Conservation (phyloP, 2,329 filamentous ascomycete genomes). For the Cadophora sp. region DNA sequence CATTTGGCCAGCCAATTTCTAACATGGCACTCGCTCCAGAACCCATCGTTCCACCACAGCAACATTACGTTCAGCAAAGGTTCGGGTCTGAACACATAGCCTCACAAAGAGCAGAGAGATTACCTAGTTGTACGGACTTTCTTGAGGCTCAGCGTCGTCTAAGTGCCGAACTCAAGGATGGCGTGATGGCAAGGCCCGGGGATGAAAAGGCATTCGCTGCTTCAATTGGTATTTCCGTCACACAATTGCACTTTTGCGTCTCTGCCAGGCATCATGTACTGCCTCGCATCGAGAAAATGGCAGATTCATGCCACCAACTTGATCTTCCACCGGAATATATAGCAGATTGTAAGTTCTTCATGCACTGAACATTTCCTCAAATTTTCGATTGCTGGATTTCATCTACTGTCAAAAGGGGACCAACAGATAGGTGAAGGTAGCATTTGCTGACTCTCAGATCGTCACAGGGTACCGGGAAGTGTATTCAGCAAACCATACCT, state of each 20-base stretch:
- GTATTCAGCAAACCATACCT: neutral
- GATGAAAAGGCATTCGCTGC: neutral
- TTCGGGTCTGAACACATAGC: too few species aligned
- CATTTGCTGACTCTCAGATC: too few species aligned
- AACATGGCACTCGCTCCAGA: neutral
- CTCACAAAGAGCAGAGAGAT: neutral
- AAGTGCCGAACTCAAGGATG: neutral
- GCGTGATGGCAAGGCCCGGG: neutral
- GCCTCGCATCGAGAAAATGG: neutral
- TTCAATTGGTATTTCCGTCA: neutral
- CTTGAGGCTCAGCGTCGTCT: conserved; percentile 1
- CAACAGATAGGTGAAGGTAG: too few species aligned
- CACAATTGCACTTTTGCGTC: conserved; percentile 7
- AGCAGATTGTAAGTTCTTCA: neutral
- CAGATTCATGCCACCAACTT: neutral
- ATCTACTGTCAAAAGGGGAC: too few species aligned
- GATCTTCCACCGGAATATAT: neutral
- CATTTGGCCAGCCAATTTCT: neutral
- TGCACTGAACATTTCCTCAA: too few species aligned
- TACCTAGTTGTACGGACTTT: neutral
- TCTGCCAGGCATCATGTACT: neutral
- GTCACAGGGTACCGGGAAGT: conserved; percentile 5
- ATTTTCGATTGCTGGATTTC: too few species aligned
- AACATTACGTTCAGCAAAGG: too few species aligned
- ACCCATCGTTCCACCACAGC: too few species aligned